Conservation (phyloP, 495 filamentous ascomycete species). For the Penicillium egyptiacum region DNA sequence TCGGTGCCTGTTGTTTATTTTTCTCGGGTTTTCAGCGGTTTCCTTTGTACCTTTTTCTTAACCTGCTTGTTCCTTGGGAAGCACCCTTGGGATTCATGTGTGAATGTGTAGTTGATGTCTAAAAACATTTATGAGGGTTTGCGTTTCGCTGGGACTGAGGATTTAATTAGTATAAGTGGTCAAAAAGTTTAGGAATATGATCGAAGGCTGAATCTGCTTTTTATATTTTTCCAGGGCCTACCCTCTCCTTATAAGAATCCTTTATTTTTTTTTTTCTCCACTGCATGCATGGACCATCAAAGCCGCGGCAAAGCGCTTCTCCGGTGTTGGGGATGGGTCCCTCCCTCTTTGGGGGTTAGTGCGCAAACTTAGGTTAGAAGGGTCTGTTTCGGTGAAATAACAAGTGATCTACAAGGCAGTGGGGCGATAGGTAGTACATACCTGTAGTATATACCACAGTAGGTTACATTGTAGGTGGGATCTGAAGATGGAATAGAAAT, state of each 20-base stretch:
- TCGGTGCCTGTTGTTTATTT: slow-evolving; percentile 15
- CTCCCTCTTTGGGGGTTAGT: slow-evolving; percentile 3
- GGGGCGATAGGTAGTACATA: neutral
- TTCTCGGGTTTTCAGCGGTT: slow-evolving; percentile 15
- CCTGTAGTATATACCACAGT: neutral
- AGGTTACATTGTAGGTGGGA: neutral
- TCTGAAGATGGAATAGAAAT: slow-evolving; percentile 19
- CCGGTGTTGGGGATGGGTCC: slow-evolving; percentile 4
- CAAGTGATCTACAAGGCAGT: neutral
- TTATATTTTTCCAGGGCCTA: neutral
- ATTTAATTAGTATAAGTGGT: neutral
- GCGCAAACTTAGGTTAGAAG: neutral
- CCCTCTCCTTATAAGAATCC: neutral
- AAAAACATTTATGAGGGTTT: slow-evolving; percentile 10
- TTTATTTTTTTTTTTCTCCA: slow-evolving; percentile 4
- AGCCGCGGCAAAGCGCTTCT: slow-evolving; percentile 12
- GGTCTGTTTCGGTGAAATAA: neutral
- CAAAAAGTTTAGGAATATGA: neutral
- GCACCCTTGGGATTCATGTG: slow-evolving; percentile 5
- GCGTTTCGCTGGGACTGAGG: slow-evolving; percentile 1
- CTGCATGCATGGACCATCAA: slow-evolving; percentile 4
- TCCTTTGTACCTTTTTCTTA: slow-evolving; percentile 13
- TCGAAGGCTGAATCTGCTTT: neutral
- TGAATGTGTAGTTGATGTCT: slow-evolving; percentile 10
- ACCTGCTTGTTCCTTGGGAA: slow-evolving; percentile 1